Conservation (phyloP, 768 basidiomycete species). For the Hemileccinum impolitum region DNA sequence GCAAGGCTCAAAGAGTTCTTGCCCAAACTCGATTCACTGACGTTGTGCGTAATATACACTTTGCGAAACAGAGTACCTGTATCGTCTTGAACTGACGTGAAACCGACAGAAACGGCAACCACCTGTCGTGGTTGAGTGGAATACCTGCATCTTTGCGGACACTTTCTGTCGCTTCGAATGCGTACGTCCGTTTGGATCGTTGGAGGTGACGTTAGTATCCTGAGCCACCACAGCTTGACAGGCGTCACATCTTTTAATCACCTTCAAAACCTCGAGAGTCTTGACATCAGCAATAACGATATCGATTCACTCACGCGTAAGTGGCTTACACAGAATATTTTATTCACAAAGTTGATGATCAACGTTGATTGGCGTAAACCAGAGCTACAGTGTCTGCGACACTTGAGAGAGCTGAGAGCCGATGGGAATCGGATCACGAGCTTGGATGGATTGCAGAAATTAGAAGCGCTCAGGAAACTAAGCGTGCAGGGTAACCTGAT, state of each 20-base stretch:
- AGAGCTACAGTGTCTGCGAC: constrained; percentile 84
- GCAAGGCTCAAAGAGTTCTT: constrained; percentile 85
- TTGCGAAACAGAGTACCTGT: background rate
- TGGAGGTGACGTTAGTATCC: constrained; percentile 11
- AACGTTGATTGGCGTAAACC: constrained; percentile 15
- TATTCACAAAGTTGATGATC: background rate
- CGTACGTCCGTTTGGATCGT: constrained; percentile 38
- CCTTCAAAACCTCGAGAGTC: constrained; percentile 76
- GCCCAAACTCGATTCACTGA: constrained; percentile 70
- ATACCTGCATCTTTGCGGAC: constrained; percentile 69
- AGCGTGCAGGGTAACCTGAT: constrained; percentile 77
- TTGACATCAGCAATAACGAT: constrained; percentile 90
- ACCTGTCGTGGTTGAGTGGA: constrained; percentile 77
- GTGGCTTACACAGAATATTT: constrained; percentile 30
- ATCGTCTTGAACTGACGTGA: constrained; percentile 14
- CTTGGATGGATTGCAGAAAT: constrained; percentile 70
- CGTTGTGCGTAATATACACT: constrained; percentile 55
- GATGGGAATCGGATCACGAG: constrained; percentile 78
- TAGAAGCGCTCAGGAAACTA: constrained; percentile 82
- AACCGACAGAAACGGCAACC: constrained; percentile 60
- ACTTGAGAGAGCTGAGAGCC: constrained; percentile 85
- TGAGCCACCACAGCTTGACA: constrained; percentile 58
- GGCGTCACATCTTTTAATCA: constrained; percentile 86
- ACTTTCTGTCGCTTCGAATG: constrained; percentile 72
- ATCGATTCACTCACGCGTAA: constrained; percentile 84